Conservation (phyloP, 2,329 filamentous ascomycete genomes). For the Aureobasidium sp. region DNA sequence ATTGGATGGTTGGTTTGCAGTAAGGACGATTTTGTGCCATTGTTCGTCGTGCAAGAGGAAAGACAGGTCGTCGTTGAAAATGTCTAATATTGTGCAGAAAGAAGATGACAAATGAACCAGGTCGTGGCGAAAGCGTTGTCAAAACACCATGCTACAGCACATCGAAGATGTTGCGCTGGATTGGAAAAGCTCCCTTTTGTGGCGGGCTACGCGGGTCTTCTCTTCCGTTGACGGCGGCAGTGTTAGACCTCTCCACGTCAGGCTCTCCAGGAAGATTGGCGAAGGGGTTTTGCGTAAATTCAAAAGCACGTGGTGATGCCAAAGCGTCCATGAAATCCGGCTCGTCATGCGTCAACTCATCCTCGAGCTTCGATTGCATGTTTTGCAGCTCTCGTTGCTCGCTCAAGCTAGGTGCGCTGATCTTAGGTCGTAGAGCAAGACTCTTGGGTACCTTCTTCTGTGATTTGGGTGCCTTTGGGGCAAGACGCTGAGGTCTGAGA, state of each 20-base stretch:
- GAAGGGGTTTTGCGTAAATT: slow-evolving; percentile 63
- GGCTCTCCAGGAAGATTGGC: slow-evolving; percentile 32
- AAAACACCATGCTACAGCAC: slow-evolving; percentile 47
- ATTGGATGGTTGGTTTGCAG: neutral
- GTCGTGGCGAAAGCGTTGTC: neutral
- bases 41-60: neutral
- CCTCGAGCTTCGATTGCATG: slow-evolving; percentile 26
- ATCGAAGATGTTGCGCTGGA: slow-evolving; percentile 70
- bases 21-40: neutral
- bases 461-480: slow-evolving; percentile 3
- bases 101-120: neutral
- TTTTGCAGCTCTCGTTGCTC: slow-evolving; percentile 27
- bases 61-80: neutral
- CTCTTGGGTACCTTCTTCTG: neutral
- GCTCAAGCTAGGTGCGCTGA: slow-evolving; percentile 27
- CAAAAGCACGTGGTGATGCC: slow-evolving; percentile 63
- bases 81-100: slow-evolving; percentile 11
- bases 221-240: slow-evolving; percentile 45
- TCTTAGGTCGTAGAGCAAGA: slow-evolving; percentile 22
- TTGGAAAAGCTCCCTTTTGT: slow-evolving; percentile 64
- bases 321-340: slow-evolving; percentile 42
- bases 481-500: slow-evolving; percentile 1
- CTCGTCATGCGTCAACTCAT: slow-evolving; percentile 18
- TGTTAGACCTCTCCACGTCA: slow-evolving; percentile 37
- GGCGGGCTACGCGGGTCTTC: slow-evolving; percentile 67